phyloP scores from a whole-genome alignment of 129 eudicot species.

The carrot (Daucus carota) region DNA sequence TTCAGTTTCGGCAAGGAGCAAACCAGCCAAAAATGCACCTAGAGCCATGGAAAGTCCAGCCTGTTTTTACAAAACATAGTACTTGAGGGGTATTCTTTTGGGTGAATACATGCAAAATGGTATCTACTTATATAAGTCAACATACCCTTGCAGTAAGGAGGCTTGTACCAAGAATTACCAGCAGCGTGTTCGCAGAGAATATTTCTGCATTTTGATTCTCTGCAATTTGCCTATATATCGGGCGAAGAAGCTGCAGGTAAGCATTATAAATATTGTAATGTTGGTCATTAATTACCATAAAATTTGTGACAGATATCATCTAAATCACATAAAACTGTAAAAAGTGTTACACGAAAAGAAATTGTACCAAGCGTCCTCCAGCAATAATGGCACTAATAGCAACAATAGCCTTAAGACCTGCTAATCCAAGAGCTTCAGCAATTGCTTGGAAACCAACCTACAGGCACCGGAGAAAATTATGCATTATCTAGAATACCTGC shows the following conservation, averaged over 20 bases:
- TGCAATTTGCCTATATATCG: constrained; percentile 93
- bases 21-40: constrained; percentile 99
- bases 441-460: constrained; percentile 95
- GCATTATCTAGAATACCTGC: constrained; percentile 4
- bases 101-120: constrained; percentile 1
- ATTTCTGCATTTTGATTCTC: constrained; percentile 98
- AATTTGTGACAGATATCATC: background rate
- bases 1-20: constrained; percentile 98
- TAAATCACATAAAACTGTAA: constrained; percentile 2
- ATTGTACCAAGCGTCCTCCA: constrained; percentile 93
- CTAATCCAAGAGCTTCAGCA: constrained; percentile 98
- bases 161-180: constrained; percentile 95
- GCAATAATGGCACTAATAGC: constrained; percentile 97
- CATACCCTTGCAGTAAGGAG: constrained; percentile 98
- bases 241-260: constrained; percentile 85
- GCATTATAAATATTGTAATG: constrained; percentile 3
- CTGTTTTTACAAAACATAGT: constrained; percentile 32
- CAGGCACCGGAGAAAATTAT: constrained; percentile 7
- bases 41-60: constrained; percentile 99
- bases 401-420: constrained; percentile 95
- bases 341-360: constrained; percentile 5
- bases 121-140: constrained; percentile 15
- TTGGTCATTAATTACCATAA: background rate
- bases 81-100: background rate
- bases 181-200: constrained; percentile 93